Conservation (phyloP, 257 asterid genomes). For the Voacanga thouarsii region DNA sequence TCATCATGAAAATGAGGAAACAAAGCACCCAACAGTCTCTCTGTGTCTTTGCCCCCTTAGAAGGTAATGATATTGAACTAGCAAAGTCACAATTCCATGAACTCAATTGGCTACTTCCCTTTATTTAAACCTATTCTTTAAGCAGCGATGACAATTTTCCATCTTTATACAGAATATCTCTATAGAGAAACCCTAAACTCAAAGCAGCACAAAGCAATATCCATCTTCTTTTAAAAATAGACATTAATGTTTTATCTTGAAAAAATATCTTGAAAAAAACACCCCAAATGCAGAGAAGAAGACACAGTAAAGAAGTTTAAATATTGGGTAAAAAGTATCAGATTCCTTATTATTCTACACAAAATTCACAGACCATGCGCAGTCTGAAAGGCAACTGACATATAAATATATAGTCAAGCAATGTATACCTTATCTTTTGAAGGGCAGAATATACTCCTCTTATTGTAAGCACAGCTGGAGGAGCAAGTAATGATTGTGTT, state of each 20-base stretch:
- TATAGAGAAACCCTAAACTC: not conserved
- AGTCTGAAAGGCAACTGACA: not conserved
- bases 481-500: slow-evolving; percentile 77
- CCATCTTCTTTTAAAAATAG: not conserved
- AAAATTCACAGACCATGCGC: not conserved
- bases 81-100: not conserved
- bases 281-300: not conserved
- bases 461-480: slow-evolving; percentile 73
- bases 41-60: not conserved
- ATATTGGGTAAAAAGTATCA: not conserved
- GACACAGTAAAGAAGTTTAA: not conserved
- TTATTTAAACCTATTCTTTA: not conserved
- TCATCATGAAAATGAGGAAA: not conserved
- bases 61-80: not conserved
- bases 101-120: not conserved
- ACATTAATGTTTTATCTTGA: not conserved
- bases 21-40: not conserved
- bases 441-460: slow-evolving; percentile 67
- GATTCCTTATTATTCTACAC: not conserved
- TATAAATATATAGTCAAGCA: not conserved
- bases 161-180: slow-evolving; percentile 1
- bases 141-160: not conserved
- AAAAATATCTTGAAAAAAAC: not conserved
- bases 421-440: slow-evolving; percentile 67
- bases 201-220: not conserved